Percentiles rank a stretch among this genome's conserved stretches.
Evolutionary conservation across 73 alveolate genomes (phyloP).

Genomic region (Paramecium sexaurelia): DNA sequence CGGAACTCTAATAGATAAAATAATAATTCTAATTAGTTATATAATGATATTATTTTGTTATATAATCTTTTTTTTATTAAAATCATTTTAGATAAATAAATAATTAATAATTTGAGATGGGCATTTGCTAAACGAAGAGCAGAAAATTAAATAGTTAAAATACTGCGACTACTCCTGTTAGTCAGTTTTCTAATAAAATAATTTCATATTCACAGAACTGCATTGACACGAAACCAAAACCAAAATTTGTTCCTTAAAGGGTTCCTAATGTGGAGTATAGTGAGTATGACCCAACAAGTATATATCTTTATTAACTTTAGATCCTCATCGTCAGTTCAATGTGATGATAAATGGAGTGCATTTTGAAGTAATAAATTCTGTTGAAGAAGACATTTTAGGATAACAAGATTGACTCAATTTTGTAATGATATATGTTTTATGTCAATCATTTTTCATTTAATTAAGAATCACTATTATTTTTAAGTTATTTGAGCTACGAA

Average conservation of each 20-base stretch:
- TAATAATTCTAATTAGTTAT: background rate
- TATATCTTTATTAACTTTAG: background rate
- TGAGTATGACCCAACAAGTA: constrained; percentile 13
- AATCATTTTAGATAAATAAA: background rate
- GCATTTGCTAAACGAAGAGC: background rate
- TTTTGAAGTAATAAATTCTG: constrained; percentile 21
- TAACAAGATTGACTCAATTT: background rate
- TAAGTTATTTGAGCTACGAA: background rate
- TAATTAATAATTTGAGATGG: background rate
- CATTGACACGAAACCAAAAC: background rate
- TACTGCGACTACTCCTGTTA: background rate
- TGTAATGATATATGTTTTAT: background rate
- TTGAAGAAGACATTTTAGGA: constrained; percentile 30
- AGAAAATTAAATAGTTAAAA: background rate
- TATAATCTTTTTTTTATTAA: background rate
- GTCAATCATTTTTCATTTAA: background rate
- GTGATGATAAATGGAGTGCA: constrained; percentile 29
- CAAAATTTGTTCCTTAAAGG: background rate
- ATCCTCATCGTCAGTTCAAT: constrained; percentile 23
- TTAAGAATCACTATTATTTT: background rate
- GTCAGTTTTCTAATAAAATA: background rate
- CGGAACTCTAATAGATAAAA: background rate
- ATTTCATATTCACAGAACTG: background rate
- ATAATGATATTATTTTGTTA: background rate
- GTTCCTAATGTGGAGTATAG: background rate